Base-by-base conservation (phyloP, 139 green algal species). In the Pycnococcus provasolii region DNA sequence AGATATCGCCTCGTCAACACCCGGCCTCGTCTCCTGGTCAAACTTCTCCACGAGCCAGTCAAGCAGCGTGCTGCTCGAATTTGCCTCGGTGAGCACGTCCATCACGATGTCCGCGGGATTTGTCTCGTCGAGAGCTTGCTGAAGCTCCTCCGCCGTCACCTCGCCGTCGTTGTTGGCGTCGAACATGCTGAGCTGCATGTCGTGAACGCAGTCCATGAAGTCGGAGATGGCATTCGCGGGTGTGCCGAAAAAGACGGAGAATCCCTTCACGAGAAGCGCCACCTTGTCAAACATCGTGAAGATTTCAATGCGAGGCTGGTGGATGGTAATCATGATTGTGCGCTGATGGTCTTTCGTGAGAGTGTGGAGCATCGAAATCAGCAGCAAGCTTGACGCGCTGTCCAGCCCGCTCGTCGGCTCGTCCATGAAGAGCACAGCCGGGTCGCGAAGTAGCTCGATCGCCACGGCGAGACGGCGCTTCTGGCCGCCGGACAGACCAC, bases 311-410 rank as follows among this genome's bases (percentile, higher is more conserved):
- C 75, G 86, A 50, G 91, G 91, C 81, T 97, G 91, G 76, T 96
- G 91, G 72, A 96, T 96, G 70, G 91, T 96, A 62, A 88, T 87
- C 4, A 94, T 64, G 52, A 95, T 84, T 9, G 85, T 80, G 3
- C 84, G 86, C 42, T 72, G 46, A 26, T 26, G 26, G 26, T 26
- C 26, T 26, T 26, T 26, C 9, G 71, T 70, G 40, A 66, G 73
- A 41, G 73, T 39, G 26, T 79, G 60, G 51, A 80, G 44, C 44
- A 51, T 75, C 67, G 72, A 11, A 51, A 88, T 75, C 73, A 90
- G 79, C 42, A 78, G 70, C 5, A 82, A 70, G 1, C 84, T 82
- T 65, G 84, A 86, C 64, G 75, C 88, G 63, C 60, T 73, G 69
- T 84, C 79, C 46, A 84, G 63, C 8, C 79, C 79, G 0, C 69